Base-by-base conservation (phyloP, 2,329 filamentous ascomycete species). In the Cercospora canescens region DNA sequence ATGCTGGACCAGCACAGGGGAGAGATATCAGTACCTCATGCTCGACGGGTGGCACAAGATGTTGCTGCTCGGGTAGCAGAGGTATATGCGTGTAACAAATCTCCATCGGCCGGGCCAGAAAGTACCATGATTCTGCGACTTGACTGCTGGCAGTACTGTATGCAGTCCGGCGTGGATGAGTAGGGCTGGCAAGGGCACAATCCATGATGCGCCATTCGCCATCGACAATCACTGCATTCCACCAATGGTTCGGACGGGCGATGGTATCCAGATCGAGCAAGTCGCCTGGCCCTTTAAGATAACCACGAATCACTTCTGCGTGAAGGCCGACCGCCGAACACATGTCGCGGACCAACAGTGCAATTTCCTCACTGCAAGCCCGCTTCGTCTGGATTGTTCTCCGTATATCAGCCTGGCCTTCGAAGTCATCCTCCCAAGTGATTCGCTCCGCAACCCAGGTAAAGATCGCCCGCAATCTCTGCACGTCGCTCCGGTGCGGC, bases 361-460 rank as follows among this genome's bases (percentile, higher is more conserved):
- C 93, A 67, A 97, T 94, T 78, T 99, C 96, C 74, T 97, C 88
- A 21, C 93, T 90, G 70, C 91, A 96, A 5, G 89, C 95, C 68
- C 94, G 87, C 77, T 91, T 94, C 18, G 88, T 89, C 71, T 95
- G 90, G 34, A 99, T 89, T 4, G 97, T 92, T 55, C 92, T 88
- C 62, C 91, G 87, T 2, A 93, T 90, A 76, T 99, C 93, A 60
- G 95, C 82, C 7, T 90, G 85, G n/a, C 90, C 91, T 71, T 96
- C 93, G 69, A 93, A 93, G 70, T 96, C 93, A 73, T 97, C 94
- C 76, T 99, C 95, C 95, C 95, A 99, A 34, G 87, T 87, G 64
- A 99, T 89, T 72, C 94, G 93, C 77, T 99, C 95, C n/a, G 92
- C 88, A 5, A 96, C 92, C 94, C 94, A 99, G 1, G 92, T 97